These are phyloP conservation scores for Grifola frondosa DNA, from an alignment of 1,284 basidiomycete genomes.

Conservation along the genomic window DNA sequence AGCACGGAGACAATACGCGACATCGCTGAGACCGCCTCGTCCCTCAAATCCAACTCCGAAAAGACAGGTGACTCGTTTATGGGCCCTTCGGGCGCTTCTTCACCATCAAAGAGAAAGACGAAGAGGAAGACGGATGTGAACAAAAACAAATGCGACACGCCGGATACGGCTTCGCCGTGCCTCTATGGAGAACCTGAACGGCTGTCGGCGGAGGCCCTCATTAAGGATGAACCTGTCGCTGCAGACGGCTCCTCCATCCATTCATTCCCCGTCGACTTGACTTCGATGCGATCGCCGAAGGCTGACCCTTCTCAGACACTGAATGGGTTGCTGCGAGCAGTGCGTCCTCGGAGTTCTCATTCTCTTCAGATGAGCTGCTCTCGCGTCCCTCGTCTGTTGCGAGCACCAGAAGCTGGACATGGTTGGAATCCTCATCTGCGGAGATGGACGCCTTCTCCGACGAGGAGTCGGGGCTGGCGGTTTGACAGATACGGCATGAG, in stretches of 20 bases:
- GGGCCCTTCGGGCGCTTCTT: not conserved
- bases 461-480: no score
- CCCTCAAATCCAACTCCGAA: not conserved
- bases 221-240: not conserved
- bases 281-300: no score
- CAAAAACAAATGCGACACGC: not conserved
- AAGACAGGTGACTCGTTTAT: not conserved
- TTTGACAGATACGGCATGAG: no score
- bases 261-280: conserved; percentile 2
- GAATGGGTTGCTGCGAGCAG: conserved; percentile 3
- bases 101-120: not conserved
- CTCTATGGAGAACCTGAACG: not conserved
- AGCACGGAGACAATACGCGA: conserved; percentile 36
- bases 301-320: no score
- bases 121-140: not conserved
- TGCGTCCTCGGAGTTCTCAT: not conserved
- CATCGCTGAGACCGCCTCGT: not conserved
- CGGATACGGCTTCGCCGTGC: not conserved
- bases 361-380: conserved; percentile 1
- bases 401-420: no score
- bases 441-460: no score
- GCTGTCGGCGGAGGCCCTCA: not conserved
- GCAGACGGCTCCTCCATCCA: conserved; percentile 1
- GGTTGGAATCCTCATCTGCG: no score
- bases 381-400: conserved; percentile 7